Evolutionary conservation across 345 rosid species (phyloP).

Genomic region (Punica granatum): DNA sequence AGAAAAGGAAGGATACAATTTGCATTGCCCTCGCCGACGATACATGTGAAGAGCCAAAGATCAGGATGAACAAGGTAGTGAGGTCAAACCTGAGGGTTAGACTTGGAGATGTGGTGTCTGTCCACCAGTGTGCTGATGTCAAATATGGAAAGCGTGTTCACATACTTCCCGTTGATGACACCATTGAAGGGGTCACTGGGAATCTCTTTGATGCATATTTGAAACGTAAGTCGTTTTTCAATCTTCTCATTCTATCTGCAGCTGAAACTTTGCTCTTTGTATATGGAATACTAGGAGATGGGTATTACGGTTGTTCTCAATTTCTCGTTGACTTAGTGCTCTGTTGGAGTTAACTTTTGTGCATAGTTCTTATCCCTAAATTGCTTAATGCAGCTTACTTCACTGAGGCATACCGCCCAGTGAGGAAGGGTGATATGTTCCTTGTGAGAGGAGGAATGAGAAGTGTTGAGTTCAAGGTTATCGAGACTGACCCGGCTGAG

Average conservation of each 20-base stretch:
- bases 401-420: conserved; percentile 92
- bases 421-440: conserved; percentile 91
- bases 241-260: neutral
- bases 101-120: conserved; percentile 82
- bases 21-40: conserved; percentile 88
- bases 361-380: conserved; percentile 12
- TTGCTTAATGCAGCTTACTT: conserved; percentile 68
- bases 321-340: neutral
- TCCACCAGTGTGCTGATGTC: conserved; percentile 88
- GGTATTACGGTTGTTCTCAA: neutral
- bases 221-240: conserved; percentile 56
- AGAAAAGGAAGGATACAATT: conserved; percentile 75
- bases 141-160: conserved; percentile 94
- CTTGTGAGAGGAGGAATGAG: conserved; percentile 98
- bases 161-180: conserved; percentile 85
- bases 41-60: conserved; percentile 74
- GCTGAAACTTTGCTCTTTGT: neutral
- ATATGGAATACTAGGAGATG: neutral
- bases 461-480: conserved; percentile 83
- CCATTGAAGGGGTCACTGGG: conserved; percentile 87
- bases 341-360: neutral
- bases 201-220: conserved; percentile 90
- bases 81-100: conserved; percentile 88
- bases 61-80: conserved; percentile 85
- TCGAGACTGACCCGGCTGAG: conserved; percentile 85